phyloP scores from a whole-genome alignment of 73 alveolate genomes.

The Paramecium sexaurelia region DNA sequence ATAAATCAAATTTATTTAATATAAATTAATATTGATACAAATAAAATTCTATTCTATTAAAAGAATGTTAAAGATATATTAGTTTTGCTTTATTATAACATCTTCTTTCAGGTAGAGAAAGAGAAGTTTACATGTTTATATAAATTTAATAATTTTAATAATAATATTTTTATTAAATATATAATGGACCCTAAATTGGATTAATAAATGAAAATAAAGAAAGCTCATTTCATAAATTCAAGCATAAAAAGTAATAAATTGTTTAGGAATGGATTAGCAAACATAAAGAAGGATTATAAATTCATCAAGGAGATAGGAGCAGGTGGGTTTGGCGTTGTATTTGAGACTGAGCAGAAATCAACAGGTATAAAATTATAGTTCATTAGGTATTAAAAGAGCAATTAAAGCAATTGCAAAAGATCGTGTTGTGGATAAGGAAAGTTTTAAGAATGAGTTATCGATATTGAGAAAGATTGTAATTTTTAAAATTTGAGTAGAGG shows the following conservation, averaged over 20 bases:
- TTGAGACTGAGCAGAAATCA: constrained; percentile 69
- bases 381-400: constrained; percentile 67
- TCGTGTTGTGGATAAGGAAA: constrained; percentile 72
- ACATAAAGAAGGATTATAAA: constrained; percentile 75
- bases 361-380: constrained; percentile 60
- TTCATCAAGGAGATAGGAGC: constrained; percentile 77
- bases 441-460: constrained; percentile 78
- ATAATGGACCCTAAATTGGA: neutral
- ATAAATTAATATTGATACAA: too few species aligned
- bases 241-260: constrained; percentile 2
- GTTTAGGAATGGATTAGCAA: too few species aligned
- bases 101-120: too few species aligned
- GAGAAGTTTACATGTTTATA: too few species aligned
- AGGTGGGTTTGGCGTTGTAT: constrained; percentile 83
- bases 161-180: neutral
- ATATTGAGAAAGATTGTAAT: constrained; percentile 73
- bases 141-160: too few species aligned
- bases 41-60: neutral
- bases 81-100: too few species aligned
- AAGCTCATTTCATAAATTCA: constrained; percentile 51
- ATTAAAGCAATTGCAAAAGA: constrained; percentile 79
- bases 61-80: neutral
- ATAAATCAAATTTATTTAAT: too few species aligned
- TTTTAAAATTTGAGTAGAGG: constrained; percentile 52
- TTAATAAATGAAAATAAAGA: neutral